A percentile compares a stretch with the other conserved stretches of the same genome.
These are phyloP conservation scores for Sicyos edulis DNA, from an alignment of 306 rosid genomes.

Conservation along the genomic window DNA sequence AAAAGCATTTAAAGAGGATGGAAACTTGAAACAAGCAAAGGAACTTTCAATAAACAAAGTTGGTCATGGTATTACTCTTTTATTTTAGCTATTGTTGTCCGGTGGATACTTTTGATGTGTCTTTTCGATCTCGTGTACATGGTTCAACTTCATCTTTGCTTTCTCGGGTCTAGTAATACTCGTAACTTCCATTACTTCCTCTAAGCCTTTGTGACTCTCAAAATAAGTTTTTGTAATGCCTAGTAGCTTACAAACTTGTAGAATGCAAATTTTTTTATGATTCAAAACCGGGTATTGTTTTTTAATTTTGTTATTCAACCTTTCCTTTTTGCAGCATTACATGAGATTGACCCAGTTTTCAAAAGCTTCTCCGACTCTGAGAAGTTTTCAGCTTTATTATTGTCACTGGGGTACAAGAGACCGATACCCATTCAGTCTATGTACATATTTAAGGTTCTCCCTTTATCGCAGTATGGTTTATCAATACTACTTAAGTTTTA, in stretches of 20 bases:
- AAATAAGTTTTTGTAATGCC: background rate
- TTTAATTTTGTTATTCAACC: background rate
- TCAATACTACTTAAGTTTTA: constrained; percentile 5
- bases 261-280: background rate
- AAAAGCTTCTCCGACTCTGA: constrained; percentile 61
- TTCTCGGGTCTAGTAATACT: background rate
- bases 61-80: constrained; percentile 57
- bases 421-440: constrained; percentile 79
- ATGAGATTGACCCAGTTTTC: constrained; percentile 78
- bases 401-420: constrained; percentile 72
- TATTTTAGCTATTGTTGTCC: background rate
- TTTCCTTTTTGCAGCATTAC: constrained; percentile 52
- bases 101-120: background rate
- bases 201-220: background rate
- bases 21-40: constrained; percentile 72
- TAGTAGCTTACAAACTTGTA: background rate
- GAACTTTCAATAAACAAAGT: constrained; percentile 83
- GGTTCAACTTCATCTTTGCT: background rate
- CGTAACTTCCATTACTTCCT: background rate
- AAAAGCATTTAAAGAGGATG: constrained; percentile 87
- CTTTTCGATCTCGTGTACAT: background rate
- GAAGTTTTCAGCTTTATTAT: constrained; percentile 52
- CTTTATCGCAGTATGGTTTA: background rate
- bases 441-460: constrained; percentile 86
- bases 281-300: constrained; percentile 13